Conservation (phyloP, 129 eudicot genomes). For the Apium graveolens region DNA sequence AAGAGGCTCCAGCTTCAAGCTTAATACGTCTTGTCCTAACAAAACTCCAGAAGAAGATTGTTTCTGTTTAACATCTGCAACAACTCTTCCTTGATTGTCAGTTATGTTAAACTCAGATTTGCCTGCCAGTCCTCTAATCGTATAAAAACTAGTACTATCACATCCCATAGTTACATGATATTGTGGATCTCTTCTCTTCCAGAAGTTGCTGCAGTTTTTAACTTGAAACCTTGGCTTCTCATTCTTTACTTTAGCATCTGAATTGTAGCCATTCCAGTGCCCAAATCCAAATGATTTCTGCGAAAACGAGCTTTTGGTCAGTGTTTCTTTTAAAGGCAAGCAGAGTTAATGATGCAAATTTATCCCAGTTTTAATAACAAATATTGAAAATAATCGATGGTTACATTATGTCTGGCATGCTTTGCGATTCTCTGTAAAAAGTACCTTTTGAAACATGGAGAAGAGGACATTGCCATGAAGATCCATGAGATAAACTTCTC, state of each 20-base stretch:
- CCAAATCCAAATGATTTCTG: conserved; percentile 48
- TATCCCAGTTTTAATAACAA: no score
- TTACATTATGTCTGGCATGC: neutral
- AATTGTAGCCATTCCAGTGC: conserved; percentile 53
- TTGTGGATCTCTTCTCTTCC: conserved; percentile 12
- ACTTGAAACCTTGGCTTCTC: conserved; percentile 56
- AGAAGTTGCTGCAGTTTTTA: conserved; percentile 19
- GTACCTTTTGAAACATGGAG: conserved; percentile 55
- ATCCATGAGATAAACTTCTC: conserved; percentile 54
- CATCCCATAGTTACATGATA: conserved; percentile 38
- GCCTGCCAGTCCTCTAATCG: conserved; percentile 19
- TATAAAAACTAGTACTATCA: conserved; percentile 34
- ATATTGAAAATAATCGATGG: no score
- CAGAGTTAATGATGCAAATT: no score
- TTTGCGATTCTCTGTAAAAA: no score
- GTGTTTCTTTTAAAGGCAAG: no score
- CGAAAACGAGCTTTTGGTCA: conserved; percentile 6
- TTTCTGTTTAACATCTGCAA: conserved; percentile 48
- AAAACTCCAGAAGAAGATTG: conserved; percentile 36
- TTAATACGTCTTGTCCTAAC: conserved; percentile 60
- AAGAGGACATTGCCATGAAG: conserved; percentile 43
- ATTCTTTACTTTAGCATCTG: conserved; percentile 22
- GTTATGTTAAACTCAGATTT: conserved; percentile 40
- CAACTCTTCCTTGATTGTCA: conserved; percentile 20
- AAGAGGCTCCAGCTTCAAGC: conserved; percentile 36